Evolutionary conservation across 2,329 filamentous ascomycete genomes (phyloP).

Genomic region (Xylariaceae sp.): DNA sequence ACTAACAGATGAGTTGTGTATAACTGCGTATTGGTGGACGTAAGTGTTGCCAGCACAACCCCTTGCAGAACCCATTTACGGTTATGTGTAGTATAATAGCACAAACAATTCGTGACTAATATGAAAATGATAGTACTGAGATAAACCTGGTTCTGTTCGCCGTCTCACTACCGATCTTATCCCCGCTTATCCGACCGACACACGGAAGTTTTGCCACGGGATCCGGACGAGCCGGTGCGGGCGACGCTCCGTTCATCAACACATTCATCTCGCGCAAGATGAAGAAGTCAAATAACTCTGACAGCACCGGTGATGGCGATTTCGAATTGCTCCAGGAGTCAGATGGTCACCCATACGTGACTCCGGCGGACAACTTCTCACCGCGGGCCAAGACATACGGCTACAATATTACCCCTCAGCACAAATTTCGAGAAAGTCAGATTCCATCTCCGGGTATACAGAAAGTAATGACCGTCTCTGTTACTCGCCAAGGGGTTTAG

Average conservation of each 20-base stretch:
- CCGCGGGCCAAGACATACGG: no score
- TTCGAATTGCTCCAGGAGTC: slow-evolving; percentile 5
- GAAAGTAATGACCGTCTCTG: no score
- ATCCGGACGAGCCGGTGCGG: background rate
- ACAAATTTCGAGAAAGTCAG: no score
- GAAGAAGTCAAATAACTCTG: background rate
- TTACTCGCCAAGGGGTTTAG: no score
- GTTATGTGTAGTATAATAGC: background rate
- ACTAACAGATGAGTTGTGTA: background rate
- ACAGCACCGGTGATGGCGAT: background rate
- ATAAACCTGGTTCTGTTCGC: slow-evolving; percentile 1
- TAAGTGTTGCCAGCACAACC: background rate
- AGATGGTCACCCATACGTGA: no score
- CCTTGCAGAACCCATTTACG: background rate
- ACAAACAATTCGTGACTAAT: no score
- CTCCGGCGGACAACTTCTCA: no score
- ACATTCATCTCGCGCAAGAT: slow-evolving; percentile 7
- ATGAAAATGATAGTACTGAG: background rate
- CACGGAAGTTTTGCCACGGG: background rate
- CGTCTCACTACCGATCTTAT: slow-evolving; percentile 6
- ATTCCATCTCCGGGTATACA: no score
- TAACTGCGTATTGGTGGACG: slow-evolving; percentile 6
- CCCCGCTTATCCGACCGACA: background rate
- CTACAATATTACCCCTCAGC: no score
- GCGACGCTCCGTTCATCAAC: background rate